A percentile compares a stretch with the other conserved stretches of the same genome.
Conservation (phyloP, 805 yeast genomes). For the Maudiozyma serrabonitensis region DNA sequence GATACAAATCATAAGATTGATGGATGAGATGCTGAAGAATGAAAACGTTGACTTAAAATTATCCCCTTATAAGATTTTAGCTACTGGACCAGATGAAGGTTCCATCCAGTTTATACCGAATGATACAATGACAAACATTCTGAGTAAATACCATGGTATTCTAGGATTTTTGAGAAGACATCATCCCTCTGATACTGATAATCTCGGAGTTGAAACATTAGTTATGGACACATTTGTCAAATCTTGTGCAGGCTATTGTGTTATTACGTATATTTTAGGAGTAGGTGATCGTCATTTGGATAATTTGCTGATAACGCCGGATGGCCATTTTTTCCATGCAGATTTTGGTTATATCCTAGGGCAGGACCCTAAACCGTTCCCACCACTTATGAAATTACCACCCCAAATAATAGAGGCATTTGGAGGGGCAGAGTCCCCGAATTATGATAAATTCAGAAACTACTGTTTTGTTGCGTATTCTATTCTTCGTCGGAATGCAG, state of each 20-base stretch:
- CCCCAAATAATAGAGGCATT: conserved; percentile 95
- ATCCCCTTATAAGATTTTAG: conserved; percentile 82
- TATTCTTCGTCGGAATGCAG: conserved; percentile 80
- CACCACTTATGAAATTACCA: conserved; percentile 95
- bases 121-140: conserved; percentile 72
- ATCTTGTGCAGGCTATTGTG: conserved; percentile 97
- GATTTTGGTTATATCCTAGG: conserved; percentile 97
- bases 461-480: conserved; percentile 93
- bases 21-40: conserved; percentile 79
- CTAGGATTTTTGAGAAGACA: conserved; percentile 58
- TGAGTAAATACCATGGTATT: conserved; percentile 67
- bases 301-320: conserved; percentile 68
- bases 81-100: conserved; percentile 87
- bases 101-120: conserved; percentile 92
- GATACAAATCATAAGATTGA: conserved; percentile 81
- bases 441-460: conserved; percentile 77
- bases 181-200: conserved; percentile 41
- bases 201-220: conserved; percentile 32
- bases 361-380: conserved; percentile 96
- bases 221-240: conserved; percentile 91
- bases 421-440: conserved; percentile 86
- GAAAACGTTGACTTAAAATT: conserved; percentile 84
- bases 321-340: conserved; percentile 92
- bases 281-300: conserved; percentile 97
- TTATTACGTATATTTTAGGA: conserved; percentile 85